Conservation (phyloP, 2,329 filamentous ascomycete species). For the Lachnellula hyalina region DNA sequence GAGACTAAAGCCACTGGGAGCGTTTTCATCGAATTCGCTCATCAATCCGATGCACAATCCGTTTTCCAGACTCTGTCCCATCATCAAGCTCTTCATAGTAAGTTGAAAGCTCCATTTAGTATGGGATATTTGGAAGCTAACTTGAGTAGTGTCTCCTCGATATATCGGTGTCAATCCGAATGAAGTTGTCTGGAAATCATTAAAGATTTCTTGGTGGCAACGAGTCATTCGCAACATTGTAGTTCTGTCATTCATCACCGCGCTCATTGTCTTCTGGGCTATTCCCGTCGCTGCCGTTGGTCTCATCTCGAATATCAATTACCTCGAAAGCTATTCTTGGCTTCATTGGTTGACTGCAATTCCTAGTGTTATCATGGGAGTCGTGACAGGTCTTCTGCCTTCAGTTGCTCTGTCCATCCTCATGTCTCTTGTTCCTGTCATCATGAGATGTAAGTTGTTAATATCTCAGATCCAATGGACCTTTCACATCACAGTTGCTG, state of each 20-base stretch:
- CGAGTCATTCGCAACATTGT: slow-evolving; percentile 65
- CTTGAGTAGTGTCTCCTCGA: slow-evolving; percentile 60
- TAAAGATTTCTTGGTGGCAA: slow-evolving; percentile 84
- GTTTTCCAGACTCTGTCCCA: slow-evolving; percentile 85
- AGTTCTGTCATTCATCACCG: slow-evolving; percentile 66
- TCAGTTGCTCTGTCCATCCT: slow-evolving; percentile 72
- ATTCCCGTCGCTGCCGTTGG: slow-evolving; percentile 74
- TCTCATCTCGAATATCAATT: slow-evolving; percentile 76
- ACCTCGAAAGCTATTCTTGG: slow-evolving; percentile 60
- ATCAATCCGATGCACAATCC: slow-evolving; percentile 75
- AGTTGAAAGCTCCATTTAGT: background rate
- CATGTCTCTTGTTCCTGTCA: slow-evolving; percentile 78
- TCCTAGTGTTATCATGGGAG: slow-evolving; percentile 66
- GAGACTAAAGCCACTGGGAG: slow-evolving; percentile 55
- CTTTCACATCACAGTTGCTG: slow-evolving; percentile 4
- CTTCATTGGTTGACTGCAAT: slow-evolving; percentile 69
- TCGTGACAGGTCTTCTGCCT: slow-evolving; percentile 81
- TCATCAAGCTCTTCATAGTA: slow-evolving; percentile 69
- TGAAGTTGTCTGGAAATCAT: slow-evolving; percentile 83
- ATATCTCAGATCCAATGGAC: too few relatives aligned
- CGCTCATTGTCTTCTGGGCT: slow-evolving; percentile 82
- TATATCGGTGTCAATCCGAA: slow-evolving; percentile 76
- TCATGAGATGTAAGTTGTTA: slow-evolving; percentile 63
- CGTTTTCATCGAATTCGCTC: slow-evolving; percentile 86
- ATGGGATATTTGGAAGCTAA: slow-evolving; percentile 30